Percentiles rank a stretch among this genome's conserved stretches.
Conservation (phyloP, 2,329 filamentous ascomycete genomes). For the Aspergillus bombycis region DNA sequence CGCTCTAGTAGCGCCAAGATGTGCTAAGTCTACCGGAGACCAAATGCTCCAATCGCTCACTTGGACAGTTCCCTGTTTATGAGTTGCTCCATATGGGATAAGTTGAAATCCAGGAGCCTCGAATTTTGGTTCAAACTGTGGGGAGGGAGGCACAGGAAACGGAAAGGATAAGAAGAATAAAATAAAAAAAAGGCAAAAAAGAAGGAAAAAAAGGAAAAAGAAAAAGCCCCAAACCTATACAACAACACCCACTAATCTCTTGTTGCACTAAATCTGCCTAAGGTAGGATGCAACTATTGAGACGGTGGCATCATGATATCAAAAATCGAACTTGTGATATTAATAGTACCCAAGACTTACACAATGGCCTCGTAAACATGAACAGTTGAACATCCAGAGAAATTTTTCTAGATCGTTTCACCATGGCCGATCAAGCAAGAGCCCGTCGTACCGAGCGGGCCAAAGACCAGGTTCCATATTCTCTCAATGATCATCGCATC, state of each 20-base stretch:
- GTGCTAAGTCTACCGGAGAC: neutral
- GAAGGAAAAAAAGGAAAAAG: neutral
- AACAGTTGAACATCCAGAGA: neutral
- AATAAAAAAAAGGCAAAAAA: neutral
- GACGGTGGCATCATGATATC: neutral
- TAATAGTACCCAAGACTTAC: neutral
- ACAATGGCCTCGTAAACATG: neutral
- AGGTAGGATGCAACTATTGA: neutral
- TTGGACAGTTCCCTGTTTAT: slow-evolving; percentile 1
- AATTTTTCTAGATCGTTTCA: slow-evolving; percentile 39
- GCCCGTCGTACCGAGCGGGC: slow-evolving; percentile 17
- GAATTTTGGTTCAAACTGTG: slow-evolving; percentile 3
- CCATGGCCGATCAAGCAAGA: slow-evolving; percentile 35
- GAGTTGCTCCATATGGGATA: neutral
- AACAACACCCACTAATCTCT: neutral
- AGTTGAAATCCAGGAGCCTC: neutral
- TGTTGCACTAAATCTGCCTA: neutral
- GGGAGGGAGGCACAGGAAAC: neutral
- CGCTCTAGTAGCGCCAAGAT: slow-evolving; percentile 3
- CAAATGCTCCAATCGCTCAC: neutral
- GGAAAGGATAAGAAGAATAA: neutral
- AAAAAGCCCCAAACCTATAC: neutral
- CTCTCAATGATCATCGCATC: neutral
- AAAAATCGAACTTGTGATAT: neutral
- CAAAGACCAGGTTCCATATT: slow-evolving; percentile 8